Evolutionary conservation across 2,329 filamentous ascomycete species (phyloP), one percentile per base, ranked within the genome.

Genomic region (Hypocrella siamensis): DNA sequence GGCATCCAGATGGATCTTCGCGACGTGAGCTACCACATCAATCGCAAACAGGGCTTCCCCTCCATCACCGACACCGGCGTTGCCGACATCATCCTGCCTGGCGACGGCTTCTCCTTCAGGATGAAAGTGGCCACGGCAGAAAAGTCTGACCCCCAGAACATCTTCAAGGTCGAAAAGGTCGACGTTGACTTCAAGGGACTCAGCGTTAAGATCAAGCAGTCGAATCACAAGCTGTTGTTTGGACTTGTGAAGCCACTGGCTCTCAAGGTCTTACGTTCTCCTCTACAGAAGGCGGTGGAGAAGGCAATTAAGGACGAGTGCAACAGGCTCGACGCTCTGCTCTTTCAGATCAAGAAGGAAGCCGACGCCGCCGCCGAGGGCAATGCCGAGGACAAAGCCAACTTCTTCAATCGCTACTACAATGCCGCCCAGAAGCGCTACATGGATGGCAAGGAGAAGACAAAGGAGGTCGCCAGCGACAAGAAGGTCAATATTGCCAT

Each of bases 91-190:
- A 73, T 85, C 48, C 70, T 98, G 33, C 82, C 80, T 17, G 90
- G 86, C 19, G 71, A 79, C 27, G 90, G 90, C 22, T 78, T 98
- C 53, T 80, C 79, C 47, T 93, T 96, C 70, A 86, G 85, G 57
- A 74, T 96, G 49, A 82, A 84, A 51, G 69, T 93, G 44, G 82
- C 86, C 35, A 86, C 77, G 29, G 77, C 83, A 3, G 75, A 88
- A 32, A 71, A 77, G 50, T 66, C 63, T 15, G 85, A 93, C 46
- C 62, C 65, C 18, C 73, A 81, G 46, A 75, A 90, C 54, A 90
- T 93, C 60, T 88, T 96, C 71, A 94, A 93, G 70, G 70, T 96
- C 38, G 84, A 93, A 49, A 86, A 80, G 54, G 79, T 93, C 3
- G 67, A 80, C 26, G 82, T 93, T 15, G 75, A 83, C 45, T 72